Base-by-base conservation (phyloP, 2,329 filamentous ascomycete species). In the Monilinia fructicola region DNA sequence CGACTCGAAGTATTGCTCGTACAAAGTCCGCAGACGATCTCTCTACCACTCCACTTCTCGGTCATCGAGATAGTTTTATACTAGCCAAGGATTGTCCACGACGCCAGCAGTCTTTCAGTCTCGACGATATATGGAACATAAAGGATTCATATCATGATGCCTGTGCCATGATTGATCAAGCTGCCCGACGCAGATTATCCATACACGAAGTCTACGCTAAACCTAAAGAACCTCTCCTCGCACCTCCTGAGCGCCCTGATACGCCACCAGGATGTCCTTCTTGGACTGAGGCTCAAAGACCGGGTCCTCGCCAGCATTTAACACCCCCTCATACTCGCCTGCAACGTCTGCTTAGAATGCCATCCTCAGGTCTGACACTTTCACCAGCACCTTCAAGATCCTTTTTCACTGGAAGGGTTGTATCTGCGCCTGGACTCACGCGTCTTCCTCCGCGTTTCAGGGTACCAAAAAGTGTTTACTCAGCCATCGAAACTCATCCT, bases 101-200 rank as follows among this genome's bases (percentile, higher is more conserved):
- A 23, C 73, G 74, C 16, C 75, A 74, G 58, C 68, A 71, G 7
- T 77, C 77, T n/a, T 78, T 78, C 68, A 77, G 75, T 66, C 64
- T 77, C 4, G 74, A 77, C 65, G 78, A 79, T 67, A 50, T 76
- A 16, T 64, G 64, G 28, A 69, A 75, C 18, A 72, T 78, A 31
- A 74, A 78, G 35, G 31, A 63, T 42, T 72, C 71, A 12, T 76
- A 75, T 63, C 73, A 76, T 40, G 70, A 76, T 40, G 71, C 72
- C 40, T 73, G 73, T 59, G 28, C 67, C 5, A 71, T 64, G 31
- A 75, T 75, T 16, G 72, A 73, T 52, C 56, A 65, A 31, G 68
- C 69, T 52, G 63, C 64, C 35, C 64, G 58, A 7, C 67, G 67
- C 54, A 67, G 69, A 18, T 42, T 70, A 10, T 60, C 69, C 48